These are phyloP conservation scores for Paramecium biaurelia DNA, from an alignment of 73 alveolate genomes.

Conservation along the genomic window DNA sequence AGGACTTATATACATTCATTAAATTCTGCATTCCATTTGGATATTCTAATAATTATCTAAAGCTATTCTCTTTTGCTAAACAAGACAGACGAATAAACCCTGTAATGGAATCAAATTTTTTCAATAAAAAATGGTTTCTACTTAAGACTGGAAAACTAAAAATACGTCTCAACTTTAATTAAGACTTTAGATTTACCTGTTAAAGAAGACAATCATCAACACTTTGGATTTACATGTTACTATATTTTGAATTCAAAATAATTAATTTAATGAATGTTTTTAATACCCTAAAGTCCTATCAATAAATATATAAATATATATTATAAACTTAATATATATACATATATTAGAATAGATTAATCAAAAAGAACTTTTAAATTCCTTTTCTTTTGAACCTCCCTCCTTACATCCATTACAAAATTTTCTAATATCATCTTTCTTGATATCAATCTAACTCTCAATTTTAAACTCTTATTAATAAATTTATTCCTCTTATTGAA, in stretches of 20 bases:
- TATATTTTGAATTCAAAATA: constrained; percentile 14
- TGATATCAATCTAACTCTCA: not conserved
- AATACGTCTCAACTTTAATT: not conserved
- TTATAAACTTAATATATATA: not conserved
- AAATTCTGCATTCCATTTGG: not conserved
- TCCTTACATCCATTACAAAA: not conserved
- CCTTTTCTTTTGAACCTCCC: not conserved
- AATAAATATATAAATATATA: not conserved
- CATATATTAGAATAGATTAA: not conserved
- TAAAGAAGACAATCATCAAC: constrained; percentile 7
- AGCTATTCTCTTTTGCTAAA: constrained; percentile 15
- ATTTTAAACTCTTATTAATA: not conserved
- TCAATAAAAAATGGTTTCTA: constrained; percentile 25
- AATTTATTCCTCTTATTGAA: not conserved
- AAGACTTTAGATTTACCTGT: not conserved
- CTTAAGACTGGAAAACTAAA: not conserved
- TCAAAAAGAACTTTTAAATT: not conserved
- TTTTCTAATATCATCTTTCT: not conserved
- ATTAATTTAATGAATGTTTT: not conserved
- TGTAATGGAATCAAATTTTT: not conserved
- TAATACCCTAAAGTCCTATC: not conserved
- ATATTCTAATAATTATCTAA: not conserved
- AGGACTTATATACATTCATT: not conserved
- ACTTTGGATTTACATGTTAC: not conserved
- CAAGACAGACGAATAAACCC: not conserved